Evolutionary conservation across 305 asterid genomes (phyloP).

Genomic region (Solanum hybrid): DNA sequence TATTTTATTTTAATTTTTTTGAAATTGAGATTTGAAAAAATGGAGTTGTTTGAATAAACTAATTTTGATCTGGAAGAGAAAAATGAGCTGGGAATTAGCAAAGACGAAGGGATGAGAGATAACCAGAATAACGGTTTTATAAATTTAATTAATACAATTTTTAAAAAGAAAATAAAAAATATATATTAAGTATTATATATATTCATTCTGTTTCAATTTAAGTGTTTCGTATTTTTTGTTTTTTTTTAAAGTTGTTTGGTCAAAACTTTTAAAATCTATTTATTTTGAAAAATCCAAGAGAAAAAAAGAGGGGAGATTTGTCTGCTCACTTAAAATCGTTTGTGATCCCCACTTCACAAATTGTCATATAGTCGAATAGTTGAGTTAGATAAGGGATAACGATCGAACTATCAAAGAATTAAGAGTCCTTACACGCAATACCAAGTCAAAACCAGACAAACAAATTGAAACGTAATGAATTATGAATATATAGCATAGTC

Average conservation of each 20-base stretch:
- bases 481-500: not conserved
- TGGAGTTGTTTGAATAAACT: not conserved
- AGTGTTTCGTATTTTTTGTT: not conserved
- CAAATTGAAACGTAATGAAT: not conserved
- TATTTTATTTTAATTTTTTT: not conserved
- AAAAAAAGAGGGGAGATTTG: not conserved
- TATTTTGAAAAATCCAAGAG: not conserved
- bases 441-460: not conserved
- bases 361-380: not conserved
- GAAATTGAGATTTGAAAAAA: not conserved
- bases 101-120: not conserved
- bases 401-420: not conserved
- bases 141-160: not conserved
- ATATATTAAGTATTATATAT: not conserved
- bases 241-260: not conserved
- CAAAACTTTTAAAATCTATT: not conserved
- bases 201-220: not conserved
- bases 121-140: not conserved
- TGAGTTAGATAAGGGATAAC: not conserved
- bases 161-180: not conserved
- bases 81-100: not conserved
- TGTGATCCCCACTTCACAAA: not conserved
- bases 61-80: not conserved
- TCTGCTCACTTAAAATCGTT: not conserved
- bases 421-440: accelerated